Base-by-base conservation (phyloP, 176 grass and related monocot species). In the Panicum miliaceum region DNA sequence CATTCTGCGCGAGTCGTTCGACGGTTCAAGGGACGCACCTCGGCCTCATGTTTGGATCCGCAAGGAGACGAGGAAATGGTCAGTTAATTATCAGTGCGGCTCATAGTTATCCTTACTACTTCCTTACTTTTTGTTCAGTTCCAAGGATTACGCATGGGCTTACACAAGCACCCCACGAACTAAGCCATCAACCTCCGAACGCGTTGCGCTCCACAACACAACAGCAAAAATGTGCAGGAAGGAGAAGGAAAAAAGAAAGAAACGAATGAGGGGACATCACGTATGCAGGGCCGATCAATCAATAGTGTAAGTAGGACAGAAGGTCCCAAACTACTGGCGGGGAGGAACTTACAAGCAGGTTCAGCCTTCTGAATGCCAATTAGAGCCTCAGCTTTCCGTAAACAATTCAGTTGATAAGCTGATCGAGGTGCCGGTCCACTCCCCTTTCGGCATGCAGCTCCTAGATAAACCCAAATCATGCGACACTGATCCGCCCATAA, bases 381-480 rank as follows among this genome's bases (percentile, higher is more conserved):
- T 16, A 11, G 68, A 50, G 51, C n/a, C 37, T 37, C 27, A 22
- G 1, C 38, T 78, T 82, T 48, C 3, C 10, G 42, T 67, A 72
- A 73, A 41, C 16, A 78, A 88, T 41, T 53, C 8, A 15, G 54
- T 26, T 8, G 68, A 79, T 68, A 84, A 54, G 58, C 32, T 41
- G 32, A 53, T 51, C 71, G 8, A 29, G 12, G 29, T 47, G 61
- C 40, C 54, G 53, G 42, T 59, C 54, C 41, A 7, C 4, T 41
- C 61, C 34, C 60, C 68, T 90, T 90, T 90, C 84, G 89, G 84
- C 80, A 61, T 83, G 61, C 61, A 42, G 51, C 41, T 42, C 88
- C 35, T 29, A 51, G 46, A 42, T 9, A 72, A 23, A 23, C 58
- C 67, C 74, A 68, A 79, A 90, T 87, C 50, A 83, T 62, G 34